Conservation (phyloP, 495 filamentous ascomycete species). For the Articulospora tetracladia region DNA sequence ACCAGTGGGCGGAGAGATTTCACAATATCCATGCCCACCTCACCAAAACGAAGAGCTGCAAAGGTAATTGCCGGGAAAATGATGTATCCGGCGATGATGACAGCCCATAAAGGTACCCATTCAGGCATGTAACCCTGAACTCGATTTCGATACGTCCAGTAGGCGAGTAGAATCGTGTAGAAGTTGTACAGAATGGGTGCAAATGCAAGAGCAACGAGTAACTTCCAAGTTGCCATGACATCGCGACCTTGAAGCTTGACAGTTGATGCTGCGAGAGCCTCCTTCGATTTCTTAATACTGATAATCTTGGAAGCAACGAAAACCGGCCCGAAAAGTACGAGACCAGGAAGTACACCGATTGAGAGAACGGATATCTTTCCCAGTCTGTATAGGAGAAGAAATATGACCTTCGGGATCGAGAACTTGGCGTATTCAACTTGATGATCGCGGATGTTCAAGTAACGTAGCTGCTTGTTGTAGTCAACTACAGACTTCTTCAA, state of each 20-base stretch:
- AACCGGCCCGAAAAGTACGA: conserved; percentile 84
- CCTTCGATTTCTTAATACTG: conserved; percentile 83
- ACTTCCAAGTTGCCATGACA: conserved; percentile 98
- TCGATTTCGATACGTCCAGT: conserved; percentile 76
- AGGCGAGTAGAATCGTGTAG: conserved; percentile 70
- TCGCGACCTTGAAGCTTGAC: conserved; percentile 94
- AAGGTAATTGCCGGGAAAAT: conserved; percentile 89
- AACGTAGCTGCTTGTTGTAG: conserved; percentile 87
- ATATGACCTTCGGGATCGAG: conserved; percentile 67
- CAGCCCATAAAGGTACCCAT: conserved; percentile 75
- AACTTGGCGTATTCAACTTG: conserved; percentile 92
- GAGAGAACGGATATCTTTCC: conserved; percentile 71
- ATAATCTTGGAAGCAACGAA: conserved; percentile 88
- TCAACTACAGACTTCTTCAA: conserved; percentile 73
- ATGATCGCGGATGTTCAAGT: conserved; percentile 86
- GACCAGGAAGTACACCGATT: conserved; percentile 79
- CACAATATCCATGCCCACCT: conserved; percentile 96
- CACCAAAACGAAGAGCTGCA: conserved; percentile 90
- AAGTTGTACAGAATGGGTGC: conserved; percentile 80
- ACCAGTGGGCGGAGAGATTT: conserved; percentile 90
- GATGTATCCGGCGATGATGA: conserved; percentile 66
- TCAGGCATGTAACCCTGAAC: conserved; percentile 74
- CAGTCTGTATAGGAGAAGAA: conserved; percentile 75
- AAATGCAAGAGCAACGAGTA: conserved; percentile 86
- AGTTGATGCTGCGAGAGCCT: conserved; percentile 85